Base-by-base conservation (phyloP, 2,329 filamentous ascomycete species). In the Exophiala oligosperma region DNA sequence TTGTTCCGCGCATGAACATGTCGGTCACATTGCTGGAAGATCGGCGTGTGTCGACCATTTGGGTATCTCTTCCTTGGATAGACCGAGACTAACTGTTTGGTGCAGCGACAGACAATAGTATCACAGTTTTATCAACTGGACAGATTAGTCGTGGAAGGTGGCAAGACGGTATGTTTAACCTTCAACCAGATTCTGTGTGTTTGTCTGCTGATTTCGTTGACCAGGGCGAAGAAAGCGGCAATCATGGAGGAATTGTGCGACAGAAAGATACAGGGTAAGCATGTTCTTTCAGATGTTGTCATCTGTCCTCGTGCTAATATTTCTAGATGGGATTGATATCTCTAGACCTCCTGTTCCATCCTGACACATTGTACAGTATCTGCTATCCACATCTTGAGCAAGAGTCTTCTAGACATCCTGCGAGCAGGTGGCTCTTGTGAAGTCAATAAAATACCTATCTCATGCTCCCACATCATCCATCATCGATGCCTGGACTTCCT, bases 121-220 rank as follows among this genome's bases (percentile, higher is more conserved):
- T 95, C 92, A 72, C 90, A 96, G 72, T 97, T 97, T 77, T 97
- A 91, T 78, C 90, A 97, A 76, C 75, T 95, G 62, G 92, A 97
- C 71, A 83, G 86, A 70, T 82, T 99, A 75, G 94, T 99, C 12
- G 90, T 99, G 0, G 94, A 99, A 76, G 90, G 90, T 17, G 88
- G 90, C 59, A 88, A 91, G 73, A 85, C 88, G 68, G 88, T 91
- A 82, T 65, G 83, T 77, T 9, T 35, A 4, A 8, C 29, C 11
- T 11, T 2, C 29, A 35, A 23, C 40, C 17, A 17, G 17, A 28
- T 24, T 49, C 46, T 54, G 35, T 47, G 51, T 28, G 2, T 29
- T 29, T 21, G 6, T 35, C 23, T 54, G 47, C 63, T 65, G 55
- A 69, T 48, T 51, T 26, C 24, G 17, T 52, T 40, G 38, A 55